Percentiles rank a stretch among this genome's conserved stretches.
Conservation (phyloP, 2,329 filamentous ascomycete species). For the Sporothrix curviconia region DNA sequence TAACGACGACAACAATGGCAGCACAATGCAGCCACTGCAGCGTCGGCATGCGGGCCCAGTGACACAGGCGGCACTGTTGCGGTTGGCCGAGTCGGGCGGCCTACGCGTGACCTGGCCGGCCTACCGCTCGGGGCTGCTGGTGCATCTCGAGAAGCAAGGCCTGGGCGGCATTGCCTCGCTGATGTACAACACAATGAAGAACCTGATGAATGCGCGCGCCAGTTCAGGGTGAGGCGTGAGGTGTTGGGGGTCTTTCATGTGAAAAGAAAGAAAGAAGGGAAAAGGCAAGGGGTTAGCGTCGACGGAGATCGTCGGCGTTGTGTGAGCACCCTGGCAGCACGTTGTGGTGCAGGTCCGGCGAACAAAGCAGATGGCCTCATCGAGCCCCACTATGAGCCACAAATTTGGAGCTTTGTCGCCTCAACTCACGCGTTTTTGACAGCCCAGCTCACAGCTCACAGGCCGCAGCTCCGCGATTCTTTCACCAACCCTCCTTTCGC, state of each 20-base stretch:
- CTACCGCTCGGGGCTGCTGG: constrained; percentile 67
- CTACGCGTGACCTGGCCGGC: constrained; percentile 63
- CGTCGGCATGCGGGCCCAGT: constrained; percentile 61
- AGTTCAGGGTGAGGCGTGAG: neutral
- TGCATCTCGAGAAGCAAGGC: constrained; percentile 57
- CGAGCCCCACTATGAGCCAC: constrained; percentile 13
- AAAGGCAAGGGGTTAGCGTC: too few relatives aligned
- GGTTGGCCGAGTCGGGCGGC: constrained; percentile 60
- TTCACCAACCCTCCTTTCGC: too few relatives aligned
- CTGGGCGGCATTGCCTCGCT: constrained; percentile 61
- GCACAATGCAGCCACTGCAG: constrained; percentile 26
- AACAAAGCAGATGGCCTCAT: constrained; percentile 12
- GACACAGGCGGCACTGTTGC: constrained; percentile 57
- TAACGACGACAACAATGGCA: neutral
- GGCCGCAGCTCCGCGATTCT: neutral
- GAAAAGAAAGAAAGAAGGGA: neutral
- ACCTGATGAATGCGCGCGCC: constrained; percentile 47
- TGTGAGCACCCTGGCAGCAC: neutral
- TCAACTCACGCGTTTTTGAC: neutral
- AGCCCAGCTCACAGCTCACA: neutral
- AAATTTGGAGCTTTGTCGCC: neutral
- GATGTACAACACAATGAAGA: constrained; percentile 77
- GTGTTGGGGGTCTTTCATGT: too few relatives aligned
- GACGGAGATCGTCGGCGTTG: neutral
- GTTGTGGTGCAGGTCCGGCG: too few relatives aligned